phyloP scores from a whole-genome alignment of 2,329 filamentous ascomycete genomes.

The Botrytis fragariae region DNA sequence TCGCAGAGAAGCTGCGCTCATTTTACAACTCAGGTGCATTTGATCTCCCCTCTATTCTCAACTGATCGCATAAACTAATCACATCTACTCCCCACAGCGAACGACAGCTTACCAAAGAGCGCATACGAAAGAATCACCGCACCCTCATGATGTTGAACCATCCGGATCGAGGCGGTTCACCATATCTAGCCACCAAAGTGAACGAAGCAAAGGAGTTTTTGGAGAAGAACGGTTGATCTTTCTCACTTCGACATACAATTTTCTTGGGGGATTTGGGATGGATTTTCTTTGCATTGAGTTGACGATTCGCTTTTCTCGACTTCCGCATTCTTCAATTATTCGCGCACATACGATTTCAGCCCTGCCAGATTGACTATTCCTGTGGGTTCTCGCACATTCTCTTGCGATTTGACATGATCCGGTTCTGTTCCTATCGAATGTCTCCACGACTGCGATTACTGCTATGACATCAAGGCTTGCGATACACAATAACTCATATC shows the following conservation, averaged over 20 bases:
- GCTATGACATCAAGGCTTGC: neutral
- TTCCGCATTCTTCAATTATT: neutral
- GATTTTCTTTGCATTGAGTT: neutral
- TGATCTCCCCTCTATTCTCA: neutral
- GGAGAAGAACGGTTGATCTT: constrained; percentile 61
- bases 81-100: constrained; percentile 57
- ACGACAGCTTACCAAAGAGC: constrained; percentile 82
- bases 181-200: constrained; percentile 94
- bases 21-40: constrained; percentile 80
- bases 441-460: neutral
- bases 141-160: constrained; percentile 97
- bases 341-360: neutral
- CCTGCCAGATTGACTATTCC: neutral
- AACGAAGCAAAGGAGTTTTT: constrained; percentile 98
- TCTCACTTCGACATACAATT: neutral
- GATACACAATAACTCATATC: neutral
- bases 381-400: neutral
- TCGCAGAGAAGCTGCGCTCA: constrained; percentile 83
- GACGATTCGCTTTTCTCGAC: neutral
- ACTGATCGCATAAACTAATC: neutral
- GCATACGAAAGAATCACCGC: constrained; percentile 91
- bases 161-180: constrained; percentile 93
- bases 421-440: neutral
- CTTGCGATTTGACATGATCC: neutral
- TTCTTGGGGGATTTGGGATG: constrained; percentile 16